phyloP scores from a whole-genome alignment of 352 stramenopile genomes.

The Globisporangium parvum region DNA sequence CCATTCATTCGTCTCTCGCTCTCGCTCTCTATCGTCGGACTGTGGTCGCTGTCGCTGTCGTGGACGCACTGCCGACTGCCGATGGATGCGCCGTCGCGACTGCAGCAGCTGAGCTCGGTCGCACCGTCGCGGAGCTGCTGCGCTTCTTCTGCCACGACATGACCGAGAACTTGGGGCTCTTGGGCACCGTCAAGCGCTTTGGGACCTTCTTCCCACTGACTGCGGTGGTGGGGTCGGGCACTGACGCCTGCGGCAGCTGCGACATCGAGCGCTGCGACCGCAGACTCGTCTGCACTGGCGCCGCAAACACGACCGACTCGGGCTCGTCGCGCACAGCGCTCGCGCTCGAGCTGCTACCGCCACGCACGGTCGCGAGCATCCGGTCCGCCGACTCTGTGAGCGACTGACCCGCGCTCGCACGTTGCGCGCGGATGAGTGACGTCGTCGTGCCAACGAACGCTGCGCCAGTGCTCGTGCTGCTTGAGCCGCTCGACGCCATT shows the following conservation, averaged over 20 bases:
- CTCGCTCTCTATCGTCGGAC: neutral
- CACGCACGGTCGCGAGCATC: slow-evolving; percentile 38
- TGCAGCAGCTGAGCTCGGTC: slow-evolving; percentile 4
- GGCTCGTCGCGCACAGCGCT: neutral
- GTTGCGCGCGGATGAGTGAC: slow-evolving; percentile 61
- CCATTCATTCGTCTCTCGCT: too few species aligned
- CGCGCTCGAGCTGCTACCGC: slow-evolving; percentile 7
- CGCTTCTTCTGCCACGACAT: slow-evolving; percentile 84
- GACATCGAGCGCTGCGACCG: slow-evolving; percentile 34
- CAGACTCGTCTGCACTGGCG: slow-evolving; percentile 14
- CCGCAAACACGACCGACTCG: slow-evolving; percentile 8
- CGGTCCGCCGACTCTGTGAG: slow-evolving; percentile 43
- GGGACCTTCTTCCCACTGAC: too few species aligned
- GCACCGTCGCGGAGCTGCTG: slow-evolving; percentile 1
- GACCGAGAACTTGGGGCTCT: slow-evolving; percentile 79
- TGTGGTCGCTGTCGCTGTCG: neutral
- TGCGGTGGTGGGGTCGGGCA: too few species aligned
- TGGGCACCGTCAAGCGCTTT: slow-evolving; percentile 66
- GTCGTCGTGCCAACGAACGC: slow-evolving; percentile 55
- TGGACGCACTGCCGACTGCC: neutral
- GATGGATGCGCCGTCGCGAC: neutral
- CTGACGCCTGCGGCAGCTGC: slow-evolving; percentile 23
- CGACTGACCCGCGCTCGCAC: slow-evolving; percentile 34
- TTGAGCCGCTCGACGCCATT: slow-evolving; percentile 8
- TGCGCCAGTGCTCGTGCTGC: slow-evolving; percentile 8